A percentile compares a stretch with the other conserved stretches of the same genome.
Conservation (phyloP, 2,329 filamentous ascomycete species). For the Colletotrichum simmondsii region DNA sequence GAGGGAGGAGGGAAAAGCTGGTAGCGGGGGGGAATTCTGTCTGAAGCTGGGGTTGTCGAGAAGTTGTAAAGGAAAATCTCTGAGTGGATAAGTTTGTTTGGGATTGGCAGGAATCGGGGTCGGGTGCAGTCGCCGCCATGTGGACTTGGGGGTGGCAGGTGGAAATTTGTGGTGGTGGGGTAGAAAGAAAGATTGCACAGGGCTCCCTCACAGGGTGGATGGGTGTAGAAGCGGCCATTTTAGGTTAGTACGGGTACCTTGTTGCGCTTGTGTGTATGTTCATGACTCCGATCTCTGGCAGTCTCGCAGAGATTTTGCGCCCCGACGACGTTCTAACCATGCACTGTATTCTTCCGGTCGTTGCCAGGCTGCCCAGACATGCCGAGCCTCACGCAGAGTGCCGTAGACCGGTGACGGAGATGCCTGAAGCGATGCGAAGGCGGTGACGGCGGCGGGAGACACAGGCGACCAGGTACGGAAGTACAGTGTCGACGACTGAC, state of each 20-base stretch:
- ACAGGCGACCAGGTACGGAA: neutral
- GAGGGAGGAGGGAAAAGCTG: constrained; percentile 10
- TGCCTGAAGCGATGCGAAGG: constrained; percentile 9
- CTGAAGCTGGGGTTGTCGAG: constrained; percentile 35
- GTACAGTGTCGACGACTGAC: constrained; percentile 7
- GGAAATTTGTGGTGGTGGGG: constrained; percentile 27
- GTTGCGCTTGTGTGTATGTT: neutral
- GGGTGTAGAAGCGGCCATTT: constrained; percentile 8
- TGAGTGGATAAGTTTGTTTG: constrained; percentile 35
- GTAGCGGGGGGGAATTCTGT: constrained; percentile 14
- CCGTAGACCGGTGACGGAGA: neutral
- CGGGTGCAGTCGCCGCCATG: constrained; percentile 31
- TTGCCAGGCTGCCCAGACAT: constrained; percentile 15
- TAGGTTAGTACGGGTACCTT: constrained; percentile 11
- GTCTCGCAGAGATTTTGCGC: constrained; percentile 25
- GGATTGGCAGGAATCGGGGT: constrained; percentile 31
- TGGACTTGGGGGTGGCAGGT: constrained; percentile 22
- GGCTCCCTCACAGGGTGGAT: constrained; percentile 8
- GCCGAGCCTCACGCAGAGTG: constrained; percentile 19
- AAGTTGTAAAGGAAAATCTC: constrained; percentile 35
- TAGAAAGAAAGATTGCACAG: neutral
- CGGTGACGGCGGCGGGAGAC: constrained; percentile 11
- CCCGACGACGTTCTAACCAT: constrained; percentile 12
- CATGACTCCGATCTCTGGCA: constrained; percentile 24
- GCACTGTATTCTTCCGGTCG: constrained; percentile 19